phyloP scores from a whole-genome alignment of 2,329 filamentous ascomycete species.

The Drechslerella coelobrocha region DNA sequence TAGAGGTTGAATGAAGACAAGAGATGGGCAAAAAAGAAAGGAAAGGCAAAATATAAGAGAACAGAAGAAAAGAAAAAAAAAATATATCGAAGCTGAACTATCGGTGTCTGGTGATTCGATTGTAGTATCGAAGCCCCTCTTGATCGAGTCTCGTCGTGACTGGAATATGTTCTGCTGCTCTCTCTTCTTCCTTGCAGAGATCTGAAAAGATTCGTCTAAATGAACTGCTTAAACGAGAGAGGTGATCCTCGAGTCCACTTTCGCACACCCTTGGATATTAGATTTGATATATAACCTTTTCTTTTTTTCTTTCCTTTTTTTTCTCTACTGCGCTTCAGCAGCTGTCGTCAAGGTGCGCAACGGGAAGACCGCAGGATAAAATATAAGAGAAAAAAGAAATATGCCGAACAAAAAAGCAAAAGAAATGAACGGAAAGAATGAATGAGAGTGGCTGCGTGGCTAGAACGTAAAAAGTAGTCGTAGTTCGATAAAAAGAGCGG shows the following conservation, averaged over 20 bases:
- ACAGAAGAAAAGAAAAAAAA: neutral
- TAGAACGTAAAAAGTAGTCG: slow-evolving; percentile 46
- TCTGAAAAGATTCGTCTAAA: no score
- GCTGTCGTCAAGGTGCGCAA: neutral
- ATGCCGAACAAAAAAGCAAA: neutral
- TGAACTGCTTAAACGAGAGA: slow-evolving; percentile 1
- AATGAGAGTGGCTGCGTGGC: slow-evolving; percentile 41
- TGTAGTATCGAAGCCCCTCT: slow-evolving; percentile 6
- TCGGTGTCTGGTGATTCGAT: slow-evolving; percentile 8
- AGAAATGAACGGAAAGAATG: slow-evolving; percentile 18
- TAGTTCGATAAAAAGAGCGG: slow-evolving; percentile 37
- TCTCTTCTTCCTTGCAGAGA: neutral
- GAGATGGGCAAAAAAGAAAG: slow-evolving; percentile 4
- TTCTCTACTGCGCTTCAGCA: neutral
- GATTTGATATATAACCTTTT: neutral
- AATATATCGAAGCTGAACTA: slow-evolving; percentile 13
- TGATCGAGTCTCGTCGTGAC: no score
- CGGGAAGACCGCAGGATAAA: neutral
- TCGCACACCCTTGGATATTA: neutral
- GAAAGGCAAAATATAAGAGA: slow-evolving; percentile 4
- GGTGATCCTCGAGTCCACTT: neutral
- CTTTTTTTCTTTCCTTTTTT: slow-evolving; percentile 13
- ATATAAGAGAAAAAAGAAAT: slow-evolving; percentile 7
- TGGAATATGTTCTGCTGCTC: neutral
- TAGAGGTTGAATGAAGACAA: slow-evolving; percentile 11